Conservation (phyloP, 495 filamentous ascomycete species). For the Bryoglossum gracile region DNA sequence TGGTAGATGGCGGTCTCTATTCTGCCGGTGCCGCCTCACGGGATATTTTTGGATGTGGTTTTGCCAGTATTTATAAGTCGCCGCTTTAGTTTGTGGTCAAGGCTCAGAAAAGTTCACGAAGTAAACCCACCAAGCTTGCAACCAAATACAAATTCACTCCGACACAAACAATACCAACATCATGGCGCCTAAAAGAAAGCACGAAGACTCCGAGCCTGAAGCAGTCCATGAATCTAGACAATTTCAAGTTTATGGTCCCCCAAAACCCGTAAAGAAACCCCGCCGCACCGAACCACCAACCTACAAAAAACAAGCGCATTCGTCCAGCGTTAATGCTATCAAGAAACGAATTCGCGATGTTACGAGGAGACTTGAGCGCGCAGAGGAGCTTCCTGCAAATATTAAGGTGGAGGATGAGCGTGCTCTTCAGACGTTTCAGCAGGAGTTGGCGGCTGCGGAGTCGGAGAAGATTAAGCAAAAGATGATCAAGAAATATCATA, state of each 20-base stretch:
- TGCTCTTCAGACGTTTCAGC: constrained; percentile 66
- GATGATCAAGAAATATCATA: constrained; percentile 86
- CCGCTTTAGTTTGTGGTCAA: no score
- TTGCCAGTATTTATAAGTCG: no score
- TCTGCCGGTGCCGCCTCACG: no score
- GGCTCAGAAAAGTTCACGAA: no score
- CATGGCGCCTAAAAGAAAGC: constrained; percentile 31
- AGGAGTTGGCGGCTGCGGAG: constrained; percentile 53
- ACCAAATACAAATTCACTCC: background rate
- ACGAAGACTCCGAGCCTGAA: constrained; percentile 58
- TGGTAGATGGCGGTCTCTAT: no score
- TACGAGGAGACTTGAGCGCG: constrained; percentile 28
- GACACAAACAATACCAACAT: background rate
- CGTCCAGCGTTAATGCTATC: constrained; percentile 39
- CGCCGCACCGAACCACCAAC: constrained; percentile 26
- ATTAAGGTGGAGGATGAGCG: constrained; percentile 71
- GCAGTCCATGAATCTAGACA: constrained; percentile 21
- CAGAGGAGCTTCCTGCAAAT: constrained; percentile 61
- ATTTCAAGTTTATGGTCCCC: constrained; percentile 19
- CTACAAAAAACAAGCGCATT: constrained; percentile 34
- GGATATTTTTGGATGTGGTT: no score
- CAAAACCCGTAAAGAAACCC: constrained; percentile 23
- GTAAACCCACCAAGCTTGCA: no score
- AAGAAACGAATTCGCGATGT: constrained; percentile 48
- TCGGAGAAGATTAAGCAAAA: constrained; percentile 54